These are phyloP conservation scores for Lactuca sativa DNA, from an alignment of 129 eudicot species.

Conservation along the genomic window DNA sequence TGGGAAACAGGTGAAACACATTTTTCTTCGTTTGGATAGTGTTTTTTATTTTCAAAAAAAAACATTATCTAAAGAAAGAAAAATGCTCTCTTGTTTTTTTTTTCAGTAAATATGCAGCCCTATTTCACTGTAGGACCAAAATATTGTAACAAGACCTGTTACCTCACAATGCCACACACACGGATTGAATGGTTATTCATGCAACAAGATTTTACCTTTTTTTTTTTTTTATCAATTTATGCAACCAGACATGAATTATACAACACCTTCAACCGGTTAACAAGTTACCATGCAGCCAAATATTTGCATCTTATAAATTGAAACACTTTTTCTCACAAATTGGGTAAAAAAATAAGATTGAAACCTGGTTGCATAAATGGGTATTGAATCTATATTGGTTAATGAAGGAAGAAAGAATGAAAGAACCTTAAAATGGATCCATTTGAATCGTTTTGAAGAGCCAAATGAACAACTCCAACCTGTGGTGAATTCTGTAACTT, in stretches of 20 bases:
- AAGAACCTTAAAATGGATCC: slow-evolving; percentile 73
- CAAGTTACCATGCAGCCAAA: too few relatives aligned
- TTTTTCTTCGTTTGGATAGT: neutral
- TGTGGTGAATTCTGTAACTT: slow-evolving; percentile 69
- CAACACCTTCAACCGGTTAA: neutral
- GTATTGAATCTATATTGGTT: neutral
- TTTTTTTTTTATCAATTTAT: too few relatives aligned
- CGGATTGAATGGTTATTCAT: too few relatives aligned
- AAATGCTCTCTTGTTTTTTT: neutral
- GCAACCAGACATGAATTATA: neutral
- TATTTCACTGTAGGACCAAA: neutral
- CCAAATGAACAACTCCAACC: slow-evolving; percentile 83
- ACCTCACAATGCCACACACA: neutral
- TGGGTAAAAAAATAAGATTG: too few relatives aligned
- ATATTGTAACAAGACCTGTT: neutral
- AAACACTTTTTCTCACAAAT: too few relatives aligned
- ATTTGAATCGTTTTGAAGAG: slow-evolving; percentile 73
- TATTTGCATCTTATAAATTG: too few relatives aligned
- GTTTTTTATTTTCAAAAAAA: neutral
- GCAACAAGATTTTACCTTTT: too few relatives aligned
- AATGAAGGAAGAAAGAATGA: slow-evolving; percentile 16
- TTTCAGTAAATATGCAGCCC: neutral
- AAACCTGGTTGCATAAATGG: too few relatives aligned
- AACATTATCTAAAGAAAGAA: slow-evolving; percentile 1
- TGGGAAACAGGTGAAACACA: too few relatives aligned